A percentile compares a stretch with the other conserved stretches of the same genome.
phyloP scores from a whole-genome alignment of 352 stramenopile genomes.

The Phytophthora capsici region DNA sequence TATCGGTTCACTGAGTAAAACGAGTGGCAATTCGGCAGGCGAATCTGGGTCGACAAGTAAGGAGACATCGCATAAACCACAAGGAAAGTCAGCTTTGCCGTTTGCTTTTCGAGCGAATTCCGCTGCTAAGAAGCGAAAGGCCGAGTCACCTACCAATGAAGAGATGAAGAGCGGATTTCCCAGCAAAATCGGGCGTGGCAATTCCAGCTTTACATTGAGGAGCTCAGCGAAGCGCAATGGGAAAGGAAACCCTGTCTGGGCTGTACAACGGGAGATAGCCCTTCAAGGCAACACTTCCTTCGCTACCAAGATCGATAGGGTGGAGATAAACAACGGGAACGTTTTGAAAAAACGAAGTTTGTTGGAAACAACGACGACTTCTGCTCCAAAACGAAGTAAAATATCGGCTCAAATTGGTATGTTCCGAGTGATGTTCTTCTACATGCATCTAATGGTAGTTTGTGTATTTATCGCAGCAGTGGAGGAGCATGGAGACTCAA shows the following conservation, averaged over 20 bases:
- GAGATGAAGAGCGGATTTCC: conserved; percentile 8
- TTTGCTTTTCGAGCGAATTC: conserved; percentile 33
- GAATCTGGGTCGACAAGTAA: conserved; percentile 9
- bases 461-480: conserved; percentile 7
- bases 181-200: conserved; percentile 19
- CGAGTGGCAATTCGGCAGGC: neutral
- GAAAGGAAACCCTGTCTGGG: conserved; percentile 14
- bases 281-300: conserved; percentile 5
- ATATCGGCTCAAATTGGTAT: conserved; percentile 14
- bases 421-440: neutral
- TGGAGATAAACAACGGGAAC: conserved; percentile 8
- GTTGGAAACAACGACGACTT: conserved; percentile 6
- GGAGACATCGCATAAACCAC: neutral
- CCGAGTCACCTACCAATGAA: conserved; percentile 4
- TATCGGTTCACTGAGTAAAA: conserved; percentile 13
- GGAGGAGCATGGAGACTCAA: neutral
- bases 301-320: conserved; percentile 1
- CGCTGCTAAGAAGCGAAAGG: conserved; percentile 36
- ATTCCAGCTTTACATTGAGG: conserved; percentile 9
- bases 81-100: neutral
- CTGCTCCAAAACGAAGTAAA: conserved; percentile 30
- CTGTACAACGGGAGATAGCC: neutral
- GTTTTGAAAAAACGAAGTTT: conserved; percentile 33
- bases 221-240: conserved; percentile 5
- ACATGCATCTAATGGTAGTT: conserved; percentile 3